These are phyloP conservation scores for Debaryomyces prosopidis DNA, from an alignment of 805 yeast species.

Conservation along the genomic window DNA sequence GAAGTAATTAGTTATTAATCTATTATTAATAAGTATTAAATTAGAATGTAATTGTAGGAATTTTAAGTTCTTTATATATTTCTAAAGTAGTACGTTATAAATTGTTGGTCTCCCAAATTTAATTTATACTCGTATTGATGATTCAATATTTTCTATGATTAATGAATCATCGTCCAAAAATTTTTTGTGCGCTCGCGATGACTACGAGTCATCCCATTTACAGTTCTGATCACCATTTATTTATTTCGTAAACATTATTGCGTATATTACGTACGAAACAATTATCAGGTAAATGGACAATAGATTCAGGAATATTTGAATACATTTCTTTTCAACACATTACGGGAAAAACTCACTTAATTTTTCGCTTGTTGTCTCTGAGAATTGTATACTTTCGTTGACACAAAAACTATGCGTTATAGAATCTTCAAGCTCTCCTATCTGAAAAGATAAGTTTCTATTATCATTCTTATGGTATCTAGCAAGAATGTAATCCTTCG, in stretches of 20 bases:
- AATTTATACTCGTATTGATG: not conserved
- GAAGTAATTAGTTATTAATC: no score
- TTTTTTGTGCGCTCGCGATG: slow-evolving; percentile 1
- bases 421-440: slow-evolving; percentile 34
- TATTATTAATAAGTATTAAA: no score
- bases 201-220: slow-evolving; percentile 6
- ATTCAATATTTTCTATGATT: not conserved
- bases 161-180: not conserved
- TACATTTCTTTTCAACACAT: no score
- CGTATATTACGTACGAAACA: no score
- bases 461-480: slow-evolving; percentile 28
- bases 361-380: slow-evolving; percentile 37
- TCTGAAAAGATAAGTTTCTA: slow-evolving; percentile 28
- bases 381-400: slow-evolving; percentile 52
- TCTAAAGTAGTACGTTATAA: no score
- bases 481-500: slow-evolving; percentile 46
- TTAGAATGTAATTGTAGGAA: no score
- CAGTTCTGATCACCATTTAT: not conserved
- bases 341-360: slow-evolving; percentile 3
- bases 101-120: no score
- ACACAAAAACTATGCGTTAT: slow-evolving; percentile 65
- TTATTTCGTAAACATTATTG: no score
- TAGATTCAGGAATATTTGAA: no score
- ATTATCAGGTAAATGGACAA: no score
- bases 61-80: no score